Conservation (phyloP, 164 flowering plant species). For the Aristolochia californica region DNA sequence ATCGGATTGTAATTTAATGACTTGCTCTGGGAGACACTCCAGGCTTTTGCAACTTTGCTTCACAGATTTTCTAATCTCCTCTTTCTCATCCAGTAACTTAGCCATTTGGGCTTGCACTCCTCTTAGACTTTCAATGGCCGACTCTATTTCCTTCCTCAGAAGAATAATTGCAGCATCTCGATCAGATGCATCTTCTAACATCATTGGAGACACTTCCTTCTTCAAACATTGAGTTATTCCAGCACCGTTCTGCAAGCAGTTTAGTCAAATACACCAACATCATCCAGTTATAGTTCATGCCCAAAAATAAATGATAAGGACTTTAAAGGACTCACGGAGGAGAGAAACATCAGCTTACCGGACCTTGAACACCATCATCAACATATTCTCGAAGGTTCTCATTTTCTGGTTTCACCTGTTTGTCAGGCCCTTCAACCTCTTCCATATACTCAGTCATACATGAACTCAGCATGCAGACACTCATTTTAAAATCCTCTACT, state of each 20-base stretch:
- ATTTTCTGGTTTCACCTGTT: constrained; percentile 8
- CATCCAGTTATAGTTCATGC: too few species aligned
- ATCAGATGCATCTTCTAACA: constrained; percentile 13
- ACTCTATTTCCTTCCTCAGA: constrained; percentile 63
- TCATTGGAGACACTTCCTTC: constrained; percentile 9
- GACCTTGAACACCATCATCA: constrained; percentile 12
- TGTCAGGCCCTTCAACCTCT: constrained; percentile 10
- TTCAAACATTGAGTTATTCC: constrained; percentile 9
- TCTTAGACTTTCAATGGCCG: constrained; percentile 50
- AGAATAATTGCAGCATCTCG: constrained; percentile 42
- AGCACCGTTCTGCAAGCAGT: constrained; percentile 19
- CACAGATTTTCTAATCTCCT: constrained; percentile 37
- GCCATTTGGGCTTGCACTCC: constrained; percentile 55
- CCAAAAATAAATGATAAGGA: too few species aligned
- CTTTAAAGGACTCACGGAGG: background rate
- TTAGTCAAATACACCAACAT: background rate
- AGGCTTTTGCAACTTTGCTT: constrained; percentile 25
- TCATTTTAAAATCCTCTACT: constrained; percentile 47
- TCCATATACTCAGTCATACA: constrained; percentile 25
- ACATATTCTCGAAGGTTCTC: constrained; percentile 7
- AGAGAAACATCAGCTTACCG: constrained; percentile 33
- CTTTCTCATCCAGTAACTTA: constrained; percentile 46
- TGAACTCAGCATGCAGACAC: constrained; percentile 42
- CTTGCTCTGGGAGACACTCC: constrained; percentile 26
- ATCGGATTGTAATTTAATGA: constrained; percentile 30